Base-by-base conservation (phyloP, 177 flowering plant species). In the Vitis hybrid region DNA sequence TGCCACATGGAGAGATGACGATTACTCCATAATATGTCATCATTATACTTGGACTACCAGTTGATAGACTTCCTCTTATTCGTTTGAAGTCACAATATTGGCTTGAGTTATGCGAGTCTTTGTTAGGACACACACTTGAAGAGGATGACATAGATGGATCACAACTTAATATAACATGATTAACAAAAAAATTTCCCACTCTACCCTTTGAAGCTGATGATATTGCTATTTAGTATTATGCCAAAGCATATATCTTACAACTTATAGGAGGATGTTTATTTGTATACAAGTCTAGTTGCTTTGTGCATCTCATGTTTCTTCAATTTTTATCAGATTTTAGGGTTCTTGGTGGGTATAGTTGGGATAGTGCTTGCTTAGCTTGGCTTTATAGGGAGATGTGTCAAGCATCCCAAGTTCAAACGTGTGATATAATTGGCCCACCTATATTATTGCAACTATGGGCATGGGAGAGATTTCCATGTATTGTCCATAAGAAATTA, bases 331-430 rank as follows among this genome's bases (percentile, higher is more conserved):
- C 1, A 53, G 3, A 53, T n/a, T 53, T 53, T 31, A 3, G 10
- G 45, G 60, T 39, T 51, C 19, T 51, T 21, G 59, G 59, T 29
- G 1, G 15, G 10, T 55, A 22, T 13, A 66, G 69, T 53, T 66
- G 69, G 69, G 69, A 51, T 9, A 66, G 69, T 52, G 69, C 51
- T 55, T 12, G 18, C 2, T 60, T 66, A 5, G 69, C 69, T 5
- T 31, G 12, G 48, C 56, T 66, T 49, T 66, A 66, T 66, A 45
- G 69, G 2, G 59, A 66, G 69, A 59, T 55, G 0, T 33, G 69
- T 66, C 11, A 22, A 10, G 69, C 59, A 53, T 51, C 59, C 13
- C n/a, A 10, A 18, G n/a, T 26, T 10, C 50, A 49, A 1, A 48
- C 48, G 0, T 1, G 13, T 52, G 60, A 66, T 59, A 26, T 66